Conservation (phyloP, 768 basidiomycete genomes). For the Collybia nuda region DNA sequence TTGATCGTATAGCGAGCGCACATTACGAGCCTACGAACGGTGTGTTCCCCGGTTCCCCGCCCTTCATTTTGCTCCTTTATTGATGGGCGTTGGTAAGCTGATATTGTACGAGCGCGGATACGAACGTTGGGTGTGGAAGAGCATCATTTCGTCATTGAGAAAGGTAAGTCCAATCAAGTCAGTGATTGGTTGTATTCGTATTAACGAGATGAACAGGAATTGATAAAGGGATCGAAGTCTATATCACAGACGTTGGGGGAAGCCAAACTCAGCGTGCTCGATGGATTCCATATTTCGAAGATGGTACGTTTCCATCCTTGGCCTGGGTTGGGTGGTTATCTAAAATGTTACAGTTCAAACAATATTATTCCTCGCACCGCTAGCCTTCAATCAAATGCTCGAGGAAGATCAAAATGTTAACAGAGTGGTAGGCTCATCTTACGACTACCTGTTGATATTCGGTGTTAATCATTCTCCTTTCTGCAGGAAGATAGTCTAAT, state of each 20-base stretch:
- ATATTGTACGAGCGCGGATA: constrained; percentile 74
- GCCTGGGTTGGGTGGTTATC: background rate
- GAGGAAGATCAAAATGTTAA: constrained; percentile 69
- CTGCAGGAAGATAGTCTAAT: constrained; percentile 69
- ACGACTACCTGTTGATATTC: background rate
- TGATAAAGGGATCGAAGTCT: constrained; percentile 54
- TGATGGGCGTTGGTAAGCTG: constrained; percentile 33
- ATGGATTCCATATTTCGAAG: constrained; percentile 81
- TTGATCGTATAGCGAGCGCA: constrained; percentile 51
- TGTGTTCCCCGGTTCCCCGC: constrained; percentile 24
- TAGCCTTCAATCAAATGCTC: constrained; percentile 71
- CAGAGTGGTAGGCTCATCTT: constrained; percentile 45
- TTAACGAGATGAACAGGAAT: too few relatives aligned
- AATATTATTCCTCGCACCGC: constrained; percentile 81
- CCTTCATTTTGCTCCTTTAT: constrained; percentile 4
- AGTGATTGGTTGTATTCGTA: too few relatives aligned
- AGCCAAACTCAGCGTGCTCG: constrained; percentile 59
- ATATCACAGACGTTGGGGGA: constrained; percentile 72
- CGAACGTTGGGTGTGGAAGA: constrained; percentile 77
- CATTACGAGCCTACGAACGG: constrained; percentile 67
- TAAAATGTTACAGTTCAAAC: constrained; percentile 52
- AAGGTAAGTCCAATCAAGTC: constrained; percentile 40
- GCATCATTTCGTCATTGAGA: constrained; percentile 60
- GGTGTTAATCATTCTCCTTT: background rate
- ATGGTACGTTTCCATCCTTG: constrained; percentile 34